Evolutionary conservation across 1,139 yeast genomes (phyloP).

Genomic region (Suhomyces guaymorum): DNA sequence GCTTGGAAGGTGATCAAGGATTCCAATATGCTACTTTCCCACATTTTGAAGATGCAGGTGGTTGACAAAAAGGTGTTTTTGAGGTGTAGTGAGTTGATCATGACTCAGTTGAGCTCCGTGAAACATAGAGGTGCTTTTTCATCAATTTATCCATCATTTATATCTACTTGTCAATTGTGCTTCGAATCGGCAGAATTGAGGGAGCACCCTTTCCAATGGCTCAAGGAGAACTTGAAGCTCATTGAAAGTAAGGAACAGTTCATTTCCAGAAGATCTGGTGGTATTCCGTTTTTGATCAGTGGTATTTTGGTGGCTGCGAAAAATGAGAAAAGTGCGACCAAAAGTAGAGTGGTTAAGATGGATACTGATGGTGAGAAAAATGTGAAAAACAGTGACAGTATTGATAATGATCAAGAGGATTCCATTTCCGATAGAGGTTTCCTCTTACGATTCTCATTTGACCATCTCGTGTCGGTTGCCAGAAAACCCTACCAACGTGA

Average conservation of each 20-base stretch:
- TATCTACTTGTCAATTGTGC: slow-evolving; percentile 60
- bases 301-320: slow-evolving; percentile 60
- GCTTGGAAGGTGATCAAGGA: slow-evolving; percentile 89
- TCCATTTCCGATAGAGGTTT: neutral
- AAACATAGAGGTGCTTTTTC: slow-evolving; percentile 92
- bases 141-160: slow-evolving; percentile 78
- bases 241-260: slow-evolving; percentile 61
- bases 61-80: slow-evolving; percentile 15
- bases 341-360: too few species aligned
- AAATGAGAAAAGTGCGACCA: too few species aligned
- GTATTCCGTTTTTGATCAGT: slow-evolving; percentile 76
- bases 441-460: slow-evolving; percentile 40
- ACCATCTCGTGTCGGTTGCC: slow-evolving; percentile 54
- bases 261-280: slow-evolving; percentile 89
- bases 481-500: slow-evolving; percentile 45
- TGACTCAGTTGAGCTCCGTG: slow-evolving; percentile 68
- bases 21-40: slow-evolving; percentile 56
- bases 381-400: too few species aligned
- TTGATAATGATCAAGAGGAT: neutral
- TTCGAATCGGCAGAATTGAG: slow-evolving; percentile 28
- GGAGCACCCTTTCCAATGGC: slow-evolving; percentile 51
- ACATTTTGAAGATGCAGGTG: slow-evolving; percentile 28
- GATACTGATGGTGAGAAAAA: too few species aligned
- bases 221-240: slow-evolving; percentile 51
- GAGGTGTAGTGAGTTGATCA: slow-evolving; percentile 42